Conservation (phyloP, 164 flowering plant genomes). For the Annona squamosa region DNA sequence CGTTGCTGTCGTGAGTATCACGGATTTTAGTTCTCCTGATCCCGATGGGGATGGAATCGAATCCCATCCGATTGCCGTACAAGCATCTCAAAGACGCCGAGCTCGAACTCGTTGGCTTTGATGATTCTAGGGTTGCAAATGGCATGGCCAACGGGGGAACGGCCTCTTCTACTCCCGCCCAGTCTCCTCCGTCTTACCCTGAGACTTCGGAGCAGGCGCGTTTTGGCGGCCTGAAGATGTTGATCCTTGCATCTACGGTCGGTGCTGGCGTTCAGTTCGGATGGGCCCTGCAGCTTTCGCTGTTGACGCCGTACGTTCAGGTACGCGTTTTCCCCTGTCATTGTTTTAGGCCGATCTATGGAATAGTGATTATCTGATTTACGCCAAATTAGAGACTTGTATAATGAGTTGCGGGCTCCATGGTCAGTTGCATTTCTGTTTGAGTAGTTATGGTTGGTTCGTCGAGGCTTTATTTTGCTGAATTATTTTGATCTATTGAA, state of each 20-base stretch:
- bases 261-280: conserved; percentile 98
- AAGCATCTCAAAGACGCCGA: conserved; percentile 53
- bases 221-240: conserved; percentile 28
- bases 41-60: conserved; percentile 28
- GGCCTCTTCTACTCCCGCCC: conserved; percentile 9
- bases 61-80: conserved; percentile 66
- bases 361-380: not conserved
- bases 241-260: conserved; percentile 77
- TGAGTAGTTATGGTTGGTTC: not conserved
- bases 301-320: conserved; percentile 90
- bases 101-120: conserved; percentile 45
- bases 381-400: not conserved
- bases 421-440: too few relatives aligned
- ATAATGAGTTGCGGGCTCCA: not conserved
- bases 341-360: not conserved
- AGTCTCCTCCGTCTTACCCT: conserved; percentile 2
- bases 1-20: not conserved
- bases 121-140: conserved; percentile 31
- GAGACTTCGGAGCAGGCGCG: conserved; percentile 7
- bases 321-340: conserved; percentile 20
- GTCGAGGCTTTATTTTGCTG: not conserved
- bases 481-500: not conserved
- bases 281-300: conserved; percentile 95
- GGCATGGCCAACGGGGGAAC: conserved; percentile 12
- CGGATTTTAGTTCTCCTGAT: not conserved